phyloP scores from a whole-genome alignment of 768 basidiomycete species.

The Boletales sp. region DNA sequence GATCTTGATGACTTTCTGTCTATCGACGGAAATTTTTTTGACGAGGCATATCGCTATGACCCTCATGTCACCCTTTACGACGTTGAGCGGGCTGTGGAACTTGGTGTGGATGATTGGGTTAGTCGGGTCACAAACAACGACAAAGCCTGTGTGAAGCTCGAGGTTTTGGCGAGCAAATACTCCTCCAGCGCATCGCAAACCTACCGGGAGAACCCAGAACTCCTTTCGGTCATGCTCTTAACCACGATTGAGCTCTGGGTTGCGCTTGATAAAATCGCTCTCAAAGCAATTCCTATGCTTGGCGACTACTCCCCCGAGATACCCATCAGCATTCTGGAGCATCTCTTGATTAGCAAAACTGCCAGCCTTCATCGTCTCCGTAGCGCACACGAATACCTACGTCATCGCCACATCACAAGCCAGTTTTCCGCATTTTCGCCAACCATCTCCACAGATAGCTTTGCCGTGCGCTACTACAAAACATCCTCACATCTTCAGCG shows the following conservation, averaged over 20 bases:
- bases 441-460: slow-evolving; percentile 10
- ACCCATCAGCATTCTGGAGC: slow-evolving; percentile 20
- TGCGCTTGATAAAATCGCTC: slow-evolving; percentile 28
- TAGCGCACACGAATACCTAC: slow-evolving; percentile 30
- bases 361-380: slow-evolving; percentile 28
- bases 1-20: slow-evolving; percentile 19
- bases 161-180: slow-evolving; percentile 27
- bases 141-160: slow-evolving; percentile 18
- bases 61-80: slow-evolving; percentile 29
- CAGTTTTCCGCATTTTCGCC: slow-evolving; percentile 34
- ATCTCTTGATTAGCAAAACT: slow-evolving; percentile 28
- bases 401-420: slow-evolving; percentile 21
- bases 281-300: slow-evolving; percentile 24
- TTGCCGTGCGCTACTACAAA: slow-evolving; percentile 36
- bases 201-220: slow-evolving; percentile 37
- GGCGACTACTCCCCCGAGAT: slow-evolving; percentile 33
- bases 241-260: slow-evolving; percentile 36
- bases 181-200: slow-evolving; percentile 17
- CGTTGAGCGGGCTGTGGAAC: slow-evolving; percentile 33
- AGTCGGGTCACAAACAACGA: slow-evolving; percentile 1
- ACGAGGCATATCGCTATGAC: slow-evolving; percentile 8
- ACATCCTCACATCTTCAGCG: slow-evolving; percentile 17
- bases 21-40: slow-evolving; percentile 6
- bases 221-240: slow-evolving; percentile 42
- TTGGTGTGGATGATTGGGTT: slow-evolving; percentile 35